Evolutionary conservation across 345 rosid genomes (phyloP), one percentile per base, ranked within the genome.

Genomic region (Trapa bicornis): DNA sequence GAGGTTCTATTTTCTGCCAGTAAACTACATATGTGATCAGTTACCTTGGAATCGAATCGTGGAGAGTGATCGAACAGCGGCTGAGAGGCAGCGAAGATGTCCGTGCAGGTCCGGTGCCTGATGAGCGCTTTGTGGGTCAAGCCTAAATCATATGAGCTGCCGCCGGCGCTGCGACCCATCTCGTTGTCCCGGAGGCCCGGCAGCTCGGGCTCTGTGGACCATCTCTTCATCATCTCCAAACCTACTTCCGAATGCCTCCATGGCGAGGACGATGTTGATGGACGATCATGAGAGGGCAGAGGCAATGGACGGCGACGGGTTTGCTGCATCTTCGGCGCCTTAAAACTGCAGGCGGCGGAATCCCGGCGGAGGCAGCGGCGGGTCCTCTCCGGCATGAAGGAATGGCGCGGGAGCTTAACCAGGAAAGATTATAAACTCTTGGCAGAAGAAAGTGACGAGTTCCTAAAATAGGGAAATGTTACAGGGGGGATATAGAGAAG

Each of bases 401-500:
- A 45, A 13, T 45, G 48, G 48, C 13, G 9, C 11, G 2, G 35
- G 60, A 7, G 33, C 6, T n/a, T 13, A 45, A 35, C 6, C 10
- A 35, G 6, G 5, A 35, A 54, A 22, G 60, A 54, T 6, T 38
- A 37, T 58, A 32, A 7, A 32, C 15, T 11, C 37, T 58, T 32
- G 63, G 12, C 37, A 11, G 38, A 9, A 29, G 63, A 15, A 57
- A 8, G 11, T 7, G 35, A 29, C 1, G 11, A 15, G 0, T 57
- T 29, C 2, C 2, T 6, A 0, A 9, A 8, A 22, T 36, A 45
- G 61, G 29, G 29, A 22, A 22, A 4, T 8, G 45, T 4, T 8
- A 4, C 45, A 8, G 8, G 45, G 5, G 5, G 45, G 5, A 4
- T 8, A 79, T 17, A 83, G 83, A 17, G 67, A 79, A 63, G 79